Percentiles rank a stretch among this genome's conserved stretches.
Evolutionary conservation across 176 grass and related monocot genomes (phyloP).

Genomic region (Typha latifolia): DNA sequence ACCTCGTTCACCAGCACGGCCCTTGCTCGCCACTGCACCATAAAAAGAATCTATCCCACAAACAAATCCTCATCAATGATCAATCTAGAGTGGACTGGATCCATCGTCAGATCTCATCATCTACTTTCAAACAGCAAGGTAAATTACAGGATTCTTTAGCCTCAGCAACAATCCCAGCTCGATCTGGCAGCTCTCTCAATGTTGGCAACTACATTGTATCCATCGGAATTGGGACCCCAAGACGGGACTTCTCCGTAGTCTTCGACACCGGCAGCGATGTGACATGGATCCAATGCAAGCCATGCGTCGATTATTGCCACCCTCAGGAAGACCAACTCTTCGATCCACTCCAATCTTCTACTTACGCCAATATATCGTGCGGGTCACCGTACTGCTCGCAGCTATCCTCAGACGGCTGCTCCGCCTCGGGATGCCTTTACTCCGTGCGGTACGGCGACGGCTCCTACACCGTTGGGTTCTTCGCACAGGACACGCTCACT

Average conservation of each 20-base stretch:
- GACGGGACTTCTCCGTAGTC: constrained; percentile 29
- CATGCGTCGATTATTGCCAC: constrained; percentile 49
- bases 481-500: constrained; percentile 49
- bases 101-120: constrained; percentile 25
- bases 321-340: constrained; percentile 44
- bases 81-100: constrained; percentile 52
- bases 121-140: background rate
- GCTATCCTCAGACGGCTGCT: constrained; percentile 26
- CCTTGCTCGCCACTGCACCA: constrained; percentile 51
- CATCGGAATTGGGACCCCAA: constrained; percentile 56
- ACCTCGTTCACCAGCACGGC: constrained; percentile 47
- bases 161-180: constrained; percentile 34
- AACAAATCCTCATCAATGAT: constrained; percentile 53
- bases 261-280: constrained; percentile 94
- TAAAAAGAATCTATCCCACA: constrained; percentile 15
- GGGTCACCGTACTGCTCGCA: constrained; percentile 42
- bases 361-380: constrained; percentile 82
- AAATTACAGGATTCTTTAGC: background rate
- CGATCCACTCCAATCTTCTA: constrained; percentile 41
- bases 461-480: constrained; percentile 66
- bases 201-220: constrained; percentile 66
- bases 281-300: constrained; percentile 83
- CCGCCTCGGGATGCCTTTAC: constrained; percentile 39
- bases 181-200: constrained; percentile 13
- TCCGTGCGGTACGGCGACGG: constrained; percentile 54